Evolutionary conservation across 257 asterid species (phyloP).

Genomic region (Ehretia macrophylla): DNA sequence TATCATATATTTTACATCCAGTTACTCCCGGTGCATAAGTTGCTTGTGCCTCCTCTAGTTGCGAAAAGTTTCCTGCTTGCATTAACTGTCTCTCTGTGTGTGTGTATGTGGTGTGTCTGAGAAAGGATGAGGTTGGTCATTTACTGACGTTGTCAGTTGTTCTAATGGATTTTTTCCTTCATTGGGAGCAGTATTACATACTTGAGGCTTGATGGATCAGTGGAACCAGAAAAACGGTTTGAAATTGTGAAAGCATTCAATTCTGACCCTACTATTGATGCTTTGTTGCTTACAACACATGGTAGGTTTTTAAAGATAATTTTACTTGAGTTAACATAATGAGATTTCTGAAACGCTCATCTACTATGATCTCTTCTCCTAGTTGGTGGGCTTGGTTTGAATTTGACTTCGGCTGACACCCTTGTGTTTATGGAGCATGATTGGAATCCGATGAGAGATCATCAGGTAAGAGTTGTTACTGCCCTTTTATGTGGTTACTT

Average conservation of each 20-base stretch:
- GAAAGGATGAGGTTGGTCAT: not conserved
- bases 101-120: constrained; percentile 4
- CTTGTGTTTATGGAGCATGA: constrained; percentile 99
- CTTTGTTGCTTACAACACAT: constrained; percentile 88
- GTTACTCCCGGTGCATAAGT: too few relatives aligned
- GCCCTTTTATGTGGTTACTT: constrained; percentile 2
- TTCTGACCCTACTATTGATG: constrained; percentile 99
- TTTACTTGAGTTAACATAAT: not conserved
- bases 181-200: constrained; percentile 69
- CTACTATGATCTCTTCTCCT: constrained; percentile 14
- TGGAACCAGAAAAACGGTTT: constrained; percentile 90
- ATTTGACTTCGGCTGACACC: constrained; percentile 97
- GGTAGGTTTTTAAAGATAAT: constrained; percentile 39
- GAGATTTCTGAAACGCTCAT: not conserved
- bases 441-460: constrained; percentile 99
- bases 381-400: constrained; percentile 99
- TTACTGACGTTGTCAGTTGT: not conserved
- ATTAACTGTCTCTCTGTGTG: too few relatives aligned
- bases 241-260: constrained; percentile 96
- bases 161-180: constrained; percentile 19
- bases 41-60: too few relatives aligned
- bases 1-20: too few relatives aligned
- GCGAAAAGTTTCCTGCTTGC: too few relatives aligned
- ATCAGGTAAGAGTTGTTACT: constrained; percentile 60
- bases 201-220: constrained; percentile 98